A percentile compares a stretch with the other conserved stretches of the same genome.
These are phyloP conservation scores for Astrocystis sublimbata DNA, from an alignment of 495 filamentous ascomycete species.

Conservation along the genomic window DNA sequence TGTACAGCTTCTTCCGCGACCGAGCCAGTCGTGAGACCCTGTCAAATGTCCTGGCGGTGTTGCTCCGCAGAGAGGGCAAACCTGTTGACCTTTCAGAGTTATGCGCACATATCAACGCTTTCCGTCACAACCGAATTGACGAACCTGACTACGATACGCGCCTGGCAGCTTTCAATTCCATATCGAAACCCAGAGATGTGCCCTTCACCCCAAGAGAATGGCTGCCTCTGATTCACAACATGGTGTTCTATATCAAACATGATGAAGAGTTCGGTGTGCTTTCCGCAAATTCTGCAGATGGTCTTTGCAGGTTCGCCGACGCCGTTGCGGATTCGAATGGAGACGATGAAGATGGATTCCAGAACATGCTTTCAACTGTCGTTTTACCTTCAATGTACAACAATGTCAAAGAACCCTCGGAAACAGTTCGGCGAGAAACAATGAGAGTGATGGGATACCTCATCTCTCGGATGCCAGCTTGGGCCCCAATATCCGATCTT, in stretches of 20 bases:
- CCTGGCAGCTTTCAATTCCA: slow-evolving; percentile 69
- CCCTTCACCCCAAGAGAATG: slow-evolving; percentile 74
- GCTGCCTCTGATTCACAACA: slow-evolving; percentile 86
- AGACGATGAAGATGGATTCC: slow-evolving; percentile 35
- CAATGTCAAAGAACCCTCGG: slow-evolving; percentile 73
- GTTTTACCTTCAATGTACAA: slow-evolving; percentile 74
- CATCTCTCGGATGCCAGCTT: slow-evolving; percentile 66
- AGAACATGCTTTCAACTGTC: slow-evolving; percentile 55
- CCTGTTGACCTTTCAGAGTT: slow-evolving; percentile 65
- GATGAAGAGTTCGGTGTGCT: slow-evolving; percentile 85
- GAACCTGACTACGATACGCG: slow-evolving; percentile 86
- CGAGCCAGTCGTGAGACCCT: slow-evolving; percentile 68
- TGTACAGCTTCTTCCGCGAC: slow-evolving; percentile 88
- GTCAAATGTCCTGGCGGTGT: slow-evolving; percentile 67
- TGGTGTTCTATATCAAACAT: slow-evolving; percentile 84
- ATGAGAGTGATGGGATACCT: slow-evolving; percentile 75
- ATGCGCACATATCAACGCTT: slow-evolving; percentile 80
- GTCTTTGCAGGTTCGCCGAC: slow-evolving; percentile 79
- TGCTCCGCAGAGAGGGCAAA: slow-evolving; percentile 62
- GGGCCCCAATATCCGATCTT: slow-evolving; percentile 73
- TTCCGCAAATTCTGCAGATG: slow-evolving; percentile 75
- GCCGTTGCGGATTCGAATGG: slow-evolving; percentile 46
- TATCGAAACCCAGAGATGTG: slow-evolving; percentile 58
- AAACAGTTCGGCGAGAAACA: slow-evolving; percentile 81
- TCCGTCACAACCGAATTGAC: slow-evolving; percentile 64